These are phyloP conservation scores for Mycena amicta DNA, from an alignment of 768 basidiomycete genomes.

Conservation along the genomic window DNA sequence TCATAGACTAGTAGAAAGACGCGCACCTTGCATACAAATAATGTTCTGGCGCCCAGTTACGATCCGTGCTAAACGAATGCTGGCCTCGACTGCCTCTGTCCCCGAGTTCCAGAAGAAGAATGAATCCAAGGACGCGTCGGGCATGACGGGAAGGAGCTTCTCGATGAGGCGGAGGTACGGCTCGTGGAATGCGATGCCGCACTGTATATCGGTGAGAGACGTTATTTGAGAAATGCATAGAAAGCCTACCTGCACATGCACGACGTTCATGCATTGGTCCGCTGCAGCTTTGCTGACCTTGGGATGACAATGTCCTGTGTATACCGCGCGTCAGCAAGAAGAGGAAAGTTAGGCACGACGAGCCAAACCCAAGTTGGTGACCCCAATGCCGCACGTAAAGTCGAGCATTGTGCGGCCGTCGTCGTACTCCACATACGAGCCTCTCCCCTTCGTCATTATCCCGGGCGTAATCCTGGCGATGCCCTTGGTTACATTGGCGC, in stretches of 20 bases:
- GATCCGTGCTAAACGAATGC: conserved; percentile 83
- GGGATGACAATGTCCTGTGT: conserved; percentile 87
- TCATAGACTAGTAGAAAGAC: not conserved
- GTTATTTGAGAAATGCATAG: not conserved
- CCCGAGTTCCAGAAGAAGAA: conserved; percentile 99
- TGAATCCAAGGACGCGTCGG: conserved; percentile 84
- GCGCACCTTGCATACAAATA: conserved; percentile 83
- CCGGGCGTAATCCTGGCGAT: conserved; percentile 51
- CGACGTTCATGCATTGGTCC: conserved; percentile 81
- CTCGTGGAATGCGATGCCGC: conserved; percentile 85
- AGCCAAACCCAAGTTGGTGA: conserved; percentile 73
- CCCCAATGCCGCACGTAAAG: conserved; percentile 88
- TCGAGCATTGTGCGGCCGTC: conserved; percentile 79
- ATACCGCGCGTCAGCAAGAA: not conserved
- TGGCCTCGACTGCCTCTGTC: conserved; percentile 88
- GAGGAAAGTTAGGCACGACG: not conserved
- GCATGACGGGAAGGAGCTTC: conserved; percentile 85
- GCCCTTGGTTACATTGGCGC: conserved; percentile 47
- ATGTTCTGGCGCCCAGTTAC: conserved; percentile 85
- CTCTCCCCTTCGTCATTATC: conserved; percentile 67
- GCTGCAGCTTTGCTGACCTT: conserved; percentile 85
- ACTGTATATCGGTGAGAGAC: conserved; percentile 44
- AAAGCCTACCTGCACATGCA: conserved; percentile 69
- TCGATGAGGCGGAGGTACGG: conserved; percentile 89
- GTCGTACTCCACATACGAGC: conserved; percentile 71